Evolutionary conservation across 2,329 filamentous ascomycete species (phyloP).

Genomic region (Lachnellula suecica): DNA sequence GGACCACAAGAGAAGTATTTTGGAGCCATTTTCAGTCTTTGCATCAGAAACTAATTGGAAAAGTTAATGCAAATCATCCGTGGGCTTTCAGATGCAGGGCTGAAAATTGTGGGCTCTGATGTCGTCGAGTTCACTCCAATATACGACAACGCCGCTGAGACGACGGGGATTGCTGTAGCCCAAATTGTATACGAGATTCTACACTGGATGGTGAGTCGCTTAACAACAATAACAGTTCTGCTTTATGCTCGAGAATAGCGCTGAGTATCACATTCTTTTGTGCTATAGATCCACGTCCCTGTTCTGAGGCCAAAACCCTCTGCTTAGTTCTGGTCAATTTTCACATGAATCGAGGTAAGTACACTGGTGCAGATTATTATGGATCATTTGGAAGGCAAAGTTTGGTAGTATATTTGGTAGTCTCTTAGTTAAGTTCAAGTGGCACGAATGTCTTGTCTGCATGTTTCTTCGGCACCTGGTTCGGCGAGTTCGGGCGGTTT

Average conservation of each 20-base stretch:
- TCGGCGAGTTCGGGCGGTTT: too few species aligned
- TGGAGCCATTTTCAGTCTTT: neutral
- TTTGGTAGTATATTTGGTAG: too few species aligned
- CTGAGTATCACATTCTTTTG: neutral
- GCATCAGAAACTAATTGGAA: neutral
- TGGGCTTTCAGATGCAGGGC: slow-evolving; percentile 26
- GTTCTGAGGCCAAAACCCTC: slow-evolving; percentile 18
- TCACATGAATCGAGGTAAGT: too few species aligned
- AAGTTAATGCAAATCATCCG: slow-evolving; percentile 30
- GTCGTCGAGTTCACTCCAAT: slow-evolving; percentile 33
- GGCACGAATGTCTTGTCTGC: too few species aligned
- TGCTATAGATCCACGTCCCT: slow-evolving; percentile 18
- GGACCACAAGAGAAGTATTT: slow-evolving; percentile 32
- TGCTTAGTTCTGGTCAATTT: neutral
- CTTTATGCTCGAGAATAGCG: neutral
- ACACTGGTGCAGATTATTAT: too few species aligned
- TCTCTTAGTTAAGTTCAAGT: too few species aligned
- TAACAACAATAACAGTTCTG: neutral
- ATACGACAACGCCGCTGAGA: slow-evolving; percentile 33
- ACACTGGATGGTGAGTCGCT: slow-evolving; percentile 29
- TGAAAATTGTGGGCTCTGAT: slow-evolving; percentile 34
- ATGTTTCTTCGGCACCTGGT: too few species aligned
- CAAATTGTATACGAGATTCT: slow-evolving; percentile 31
- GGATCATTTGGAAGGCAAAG: too few species aligned
- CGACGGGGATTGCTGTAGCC: slow-evolving; percentile 28